Evolutionary conservation across 148 eudicot genomes (phyloP), one percentile per base, ranked within the genome.

Genomic region (Vaccinium corymbosum): DNA sequence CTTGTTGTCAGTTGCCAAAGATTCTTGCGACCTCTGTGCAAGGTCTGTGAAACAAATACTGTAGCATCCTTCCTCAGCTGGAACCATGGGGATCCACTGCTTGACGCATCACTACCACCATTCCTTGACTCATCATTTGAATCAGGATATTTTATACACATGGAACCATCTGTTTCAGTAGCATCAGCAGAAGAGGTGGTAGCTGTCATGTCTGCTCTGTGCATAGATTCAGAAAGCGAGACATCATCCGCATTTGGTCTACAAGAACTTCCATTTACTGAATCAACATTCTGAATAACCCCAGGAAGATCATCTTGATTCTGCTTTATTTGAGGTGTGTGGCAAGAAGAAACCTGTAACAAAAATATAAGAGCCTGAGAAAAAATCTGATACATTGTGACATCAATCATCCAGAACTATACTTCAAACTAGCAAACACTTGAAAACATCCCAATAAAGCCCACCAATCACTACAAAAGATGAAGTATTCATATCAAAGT

Each of bases 1-100:
- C 98, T 97, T 82, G 95, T 88, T 73, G 91, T 88, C 46, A 97
- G 98, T 85, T 94, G 98, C 99, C 97, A 97, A 71, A 97, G 92
- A 90, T 90, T 94, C 82, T 89, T 93, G 78, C 98, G 92, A 48
- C 97, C 98, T 85, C 97, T 94, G 83, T 88, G 90, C 70, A 97
- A 87, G 66, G 97, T 89, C 83, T 93, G 94, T 76, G 99, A 94
- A 88, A 97, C 93, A 81, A 90, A 87, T 59, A 90, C 82, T 50
- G 93, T 86, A 82, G 98, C 98, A 91, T 94, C 99, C 87, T 90
- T 93, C 84, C 98, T 94, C 85, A 97, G 87, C 82, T 93, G 93
- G 87, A 93, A 90, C 98, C 98, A 97, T 17, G 97, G 98, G 78
- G 95, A 97, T 74, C 92, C 95, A 87, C 95, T 91, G 64, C 90